phyloP scores from a whole-genome alignment of 768 basidiomycete species.

The Suillus subalutaceus region DNA sequence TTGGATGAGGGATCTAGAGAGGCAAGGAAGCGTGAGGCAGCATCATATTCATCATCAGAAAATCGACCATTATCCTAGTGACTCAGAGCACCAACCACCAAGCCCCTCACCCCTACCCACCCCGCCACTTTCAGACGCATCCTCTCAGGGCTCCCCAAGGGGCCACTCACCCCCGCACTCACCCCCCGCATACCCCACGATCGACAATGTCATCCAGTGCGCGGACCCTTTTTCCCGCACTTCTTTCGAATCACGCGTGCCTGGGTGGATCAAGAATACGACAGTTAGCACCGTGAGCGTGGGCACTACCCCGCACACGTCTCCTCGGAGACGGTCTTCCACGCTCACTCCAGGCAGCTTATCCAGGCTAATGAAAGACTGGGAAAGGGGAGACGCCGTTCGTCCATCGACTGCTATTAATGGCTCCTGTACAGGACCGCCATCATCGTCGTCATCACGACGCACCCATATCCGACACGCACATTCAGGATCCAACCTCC shows the following conservation, averaged over 20 bases:
- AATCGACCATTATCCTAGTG: constrained; percentile 11
- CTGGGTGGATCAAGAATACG: constrained; percentile 15
- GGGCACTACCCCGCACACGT: constrained; percentile 8
- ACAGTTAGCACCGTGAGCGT: constrained; percentile 31
- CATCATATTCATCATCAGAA: constrained; percentile 1
- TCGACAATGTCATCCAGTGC: constrained; percentile 23
- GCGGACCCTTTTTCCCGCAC: constrained; percentile 7
- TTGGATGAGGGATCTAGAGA: constrained; percentile 61
- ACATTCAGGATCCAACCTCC: constrained; percentile 31
- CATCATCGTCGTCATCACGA: constrained; percentile 1
- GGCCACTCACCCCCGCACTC: constrained; percentile 16
- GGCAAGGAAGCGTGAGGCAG: constrained; percentile 33
- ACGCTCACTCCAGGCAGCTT: constrained; percentile 22
- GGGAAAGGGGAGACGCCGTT: constrained; percentile 11
- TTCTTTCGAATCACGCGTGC: constrained; percentile 12
- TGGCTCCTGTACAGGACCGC: constrained; percentile 2
- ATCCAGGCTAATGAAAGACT: constrained; percentile 12
- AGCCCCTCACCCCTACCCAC: constrained; percentile 22
- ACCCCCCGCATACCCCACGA: constrained; percentile 24
- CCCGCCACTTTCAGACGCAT: constrained; percentile 30
- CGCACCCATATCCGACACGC: constrained; percentile 22
- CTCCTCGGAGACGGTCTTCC: constrained; percentile 28
- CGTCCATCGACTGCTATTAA: constrained; percentile 2
- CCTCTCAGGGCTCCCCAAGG: constrained; percentile 27
- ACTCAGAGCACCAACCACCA: constrained; percentile 3